Percentiles rank a stretch among this genome's conserved stretches.
phyloP scores from a whole-genome alignment of 2,329 filamentous ascomycete species.

The Claviceps pazoutovae region DNA sequence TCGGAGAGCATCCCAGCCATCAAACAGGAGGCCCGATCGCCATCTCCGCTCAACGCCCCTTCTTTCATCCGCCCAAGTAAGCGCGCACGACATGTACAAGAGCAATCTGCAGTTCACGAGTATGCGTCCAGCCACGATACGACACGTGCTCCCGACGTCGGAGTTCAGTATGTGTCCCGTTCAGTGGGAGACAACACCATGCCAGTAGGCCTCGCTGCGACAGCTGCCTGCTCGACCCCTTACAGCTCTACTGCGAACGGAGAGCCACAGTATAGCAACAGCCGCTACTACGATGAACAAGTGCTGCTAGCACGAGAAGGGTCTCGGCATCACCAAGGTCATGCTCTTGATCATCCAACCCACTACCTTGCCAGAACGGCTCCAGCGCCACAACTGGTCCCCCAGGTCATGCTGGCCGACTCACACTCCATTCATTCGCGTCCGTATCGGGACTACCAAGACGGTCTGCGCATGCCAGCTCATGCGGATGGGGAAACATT shows the following conservation, averaged over 20 bases:
- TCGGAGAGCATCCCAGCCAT: conserved; percentile 38
- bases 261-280: conserved; percentile 16
- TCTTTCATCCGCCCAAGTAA: conserved; percentile 42
- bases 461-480: conserved; percentile 30
- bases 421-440: conserved; percentile 26
- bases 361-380: conserved; percentile 24
- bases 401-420: conserved; percentile 28
- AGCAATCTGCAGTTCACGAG: conserved; percentile 19
- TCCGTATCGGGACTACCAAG: conserved; percentile 30
- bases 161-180: conserved; percentile 20
- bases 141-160: conserved; percentile 21
- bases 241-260: conserved; percentile 14
- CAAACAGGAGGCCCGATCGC: conserved; percentile 51
- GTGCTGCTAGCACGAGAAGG: conserved; percentile 14
- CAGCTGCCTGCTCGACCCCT: conserved; percentile 6
- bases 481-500: conserved; percentile 35
- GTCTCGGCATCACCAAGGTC: conserved; percentile 22
- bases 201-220: not conserved
- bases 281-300: conserved; percentile 20
- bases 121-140: conserved; percentile 29
- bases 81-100: conserved; percentile 35
- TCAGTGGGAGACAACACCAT: conserved; percentile 17
- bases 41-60: conserved; percentile 41
- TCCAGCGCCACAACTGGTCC: conserved; percentile 24
- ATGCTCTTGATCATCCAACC: conserved; percentile 18